Conservation (phyloP, 306 rosid genomes). For the Pterocarpus santalinus region DNA sequence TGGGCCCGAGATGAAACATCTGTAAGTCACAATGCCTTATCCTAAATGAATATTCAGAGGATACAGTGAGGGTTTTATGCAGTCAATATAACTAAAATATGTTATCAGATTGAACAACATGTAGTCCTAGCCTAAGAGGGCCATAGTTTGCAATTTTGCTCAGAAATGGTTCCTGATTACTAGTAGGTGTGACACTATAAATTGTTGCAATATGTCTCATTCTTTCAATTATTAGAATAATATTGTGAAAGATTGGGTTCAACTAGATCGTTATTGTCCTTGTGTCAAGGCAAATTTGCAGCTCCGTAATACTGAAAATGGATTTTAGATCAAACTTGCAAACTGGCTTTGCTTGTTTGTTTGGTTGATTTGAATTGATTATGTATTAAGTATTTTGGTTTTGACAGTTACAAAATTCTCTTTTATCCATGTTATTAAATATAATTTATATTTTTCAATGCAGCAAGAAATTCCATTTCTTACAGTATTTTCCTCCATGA, state of each 20-base stretch:
- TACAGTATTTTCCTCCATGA: constrained; percentile 93
- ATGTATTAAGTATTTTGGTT: neutral
- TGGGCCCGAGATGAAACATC: constrained; percentile 92
- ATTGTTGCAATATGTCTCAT: constrained; percentile 25
- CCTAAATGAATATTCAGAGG: constrained; percentile 25
- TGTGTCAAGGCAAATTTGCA: constrained; percentile 27
- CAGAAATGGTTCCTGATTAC: constrained; percentile 28
- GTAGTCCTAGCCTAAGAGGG: neutral
- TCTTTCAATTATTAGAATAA: neutral
- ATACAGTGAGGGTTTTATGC: constrained; percentile 25
- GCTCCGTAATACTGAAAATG: neutral
- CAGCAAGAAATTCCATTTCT: constrained; percentile 95
- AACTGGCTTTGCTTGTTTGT: constrained; percentile 20
- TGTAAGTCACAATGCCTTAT: constrained; percentile 65
- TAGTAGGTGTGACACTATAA: constrained; percentile 1
- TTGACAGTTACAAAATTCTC: constrained; percentile 8
- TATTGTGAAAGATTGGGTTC: constrained; percentile 19
- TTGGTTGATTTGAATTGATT: constrained; percentile 25
- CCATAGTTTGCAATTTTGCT: constrained; percentile 24
- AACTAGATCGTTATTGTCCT: neutral
- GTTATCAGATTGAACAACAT: constrained; percentile 11
- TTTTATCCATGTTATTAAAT: constrained; percentile 35
- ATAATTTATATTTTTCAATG: constrained; percentile 47
- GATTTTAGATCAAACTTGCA: constrained; percentile 16
- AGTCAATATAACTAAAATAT: constrained; percentile 27